Conservation (phyloP, 345 rosid species). For the Geranium rotundifolium region DNA sequence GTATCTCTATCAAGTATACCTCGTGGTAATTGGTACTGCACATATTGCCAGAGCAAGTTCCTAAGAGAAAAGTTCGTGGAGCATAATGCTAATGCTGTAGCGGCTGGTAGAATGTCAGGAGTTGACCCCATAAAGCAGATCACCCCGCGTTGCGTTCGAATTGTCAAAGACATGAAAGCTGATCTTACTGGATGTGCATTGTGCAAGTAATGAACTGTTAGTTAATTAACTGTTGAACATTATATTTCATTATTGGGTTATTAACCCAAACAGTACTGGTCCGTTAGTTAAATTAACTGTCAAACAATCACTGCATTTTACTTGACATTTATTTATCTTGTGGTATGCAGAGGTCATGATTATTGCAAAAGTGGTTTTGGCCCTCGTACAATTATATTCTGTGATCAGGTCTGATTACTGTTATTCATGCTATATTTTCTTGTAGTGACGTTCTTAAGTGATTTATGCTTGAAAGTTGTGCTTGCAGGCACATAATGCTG, state of each 20-base stretch:
- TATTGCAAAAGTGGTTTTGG: slow-evolving; percentile 89
- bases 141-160: slow-evolving; percentile 78
- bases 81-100: slow-evolving; percentile 61
- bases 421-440: slow-evolving; percentile 5
- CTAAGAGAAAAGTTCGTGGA: slow-evolving; percentile 51
- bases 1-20: slow-evolving; percentile 59
- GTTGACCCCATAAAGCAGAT: slow-evolving; percentile 72
- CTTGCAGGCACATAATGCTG: neutral
- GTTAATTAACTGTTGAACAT: neutral
- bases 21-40: slow-evolving; percentile 83
- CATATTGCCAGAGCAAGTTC: slow-evolving; percentile 59
- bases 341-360: slow-evolving; percentile 57
- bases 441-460: neutral
- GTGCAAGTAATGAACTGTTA: slow-evolving; percentile 54
- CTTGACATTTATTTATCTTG: neutral
- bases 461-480: neutral
- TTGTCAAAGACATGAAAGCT: slow-evolving; percentile 61
- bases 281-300: neutral
- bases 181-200: slow-evolving; percentile 81
- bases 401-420: slow-evolving; percentile 74
- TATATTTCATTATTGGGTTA: neutral
- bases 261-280: slow-evolving; percentile 30
- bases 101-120: slow-evolving; percentile 74
- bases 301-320: neutral
- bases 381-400: slow-evolving; percentile 81